Conservation (phyloP, 1,139 yeast genomes). For the Yamadazyma jaroonii region DNA sequence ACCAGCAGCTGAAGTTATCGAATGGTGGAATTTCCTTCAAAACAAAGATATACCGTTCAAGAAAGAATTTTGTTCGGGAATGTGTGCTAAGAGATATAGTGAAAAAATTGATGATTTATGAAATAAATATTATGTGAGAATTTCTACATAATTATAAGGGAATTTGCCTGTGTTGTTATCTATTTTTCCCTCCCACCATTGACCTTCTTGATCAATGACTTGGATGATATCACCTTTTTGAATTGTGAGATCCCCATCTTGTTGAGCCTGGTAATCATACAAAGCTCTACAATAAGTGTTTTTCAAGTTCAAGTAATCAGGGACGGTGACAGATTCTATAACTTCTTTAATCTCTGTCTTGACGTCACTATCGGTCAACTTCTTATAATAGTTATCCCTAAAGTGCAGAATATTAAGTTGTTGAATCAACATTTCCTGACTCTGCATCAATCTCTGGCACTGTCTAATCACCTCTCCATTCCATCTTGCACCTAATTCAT, state of each 20-base stretch:
- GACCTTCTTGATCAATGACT: conserved; percentile 39
- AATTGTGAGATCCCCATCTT: conserved; percentile 49
- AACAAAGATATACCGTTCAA: conserved; percentile 38
- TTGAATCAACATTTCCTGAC: conserved; percentile 18
- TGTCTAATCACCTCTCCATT: background rate
- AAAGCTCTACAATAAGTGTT: conserved; percentile 27
- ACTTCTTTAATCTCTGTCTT: background rate
- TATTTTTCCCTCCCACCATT: conserved; percentile 64
- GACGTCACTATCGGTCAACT: conserved; percentile 7
- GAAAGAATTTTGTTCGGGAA: conserved; percentile 39
- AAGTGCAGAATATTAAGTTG: conserved; percentile 20
- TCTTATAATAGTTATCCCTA: conserved; percentile 17
- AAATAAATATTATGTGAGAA: conserved; percentile 5
- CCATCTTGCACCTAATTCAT: background rate
- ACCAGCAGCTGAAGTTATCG: conserved; percentile 40
- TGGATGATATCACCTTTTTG: conserved; percentile 47
- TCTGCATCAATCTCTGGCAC: background rate
- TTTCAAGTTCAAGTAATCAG: background rate
- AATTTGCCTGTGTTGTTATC: conserved; percentile 49
- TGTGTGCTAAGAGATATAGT: conserved; percentile 30
- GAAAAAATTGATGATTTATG: conserved; percentile 3
- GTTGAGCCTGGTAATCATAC: conserved; percentile 28
- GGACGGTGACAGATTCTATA: background rate
- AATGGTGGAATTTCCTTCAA: conserved; percentile 47
- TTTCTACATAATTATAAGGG: conserved; percentile 52